Base-by-base conservation (phyloP, 164 flowering plant species). In the Kingdonia uniflora region DNA sequence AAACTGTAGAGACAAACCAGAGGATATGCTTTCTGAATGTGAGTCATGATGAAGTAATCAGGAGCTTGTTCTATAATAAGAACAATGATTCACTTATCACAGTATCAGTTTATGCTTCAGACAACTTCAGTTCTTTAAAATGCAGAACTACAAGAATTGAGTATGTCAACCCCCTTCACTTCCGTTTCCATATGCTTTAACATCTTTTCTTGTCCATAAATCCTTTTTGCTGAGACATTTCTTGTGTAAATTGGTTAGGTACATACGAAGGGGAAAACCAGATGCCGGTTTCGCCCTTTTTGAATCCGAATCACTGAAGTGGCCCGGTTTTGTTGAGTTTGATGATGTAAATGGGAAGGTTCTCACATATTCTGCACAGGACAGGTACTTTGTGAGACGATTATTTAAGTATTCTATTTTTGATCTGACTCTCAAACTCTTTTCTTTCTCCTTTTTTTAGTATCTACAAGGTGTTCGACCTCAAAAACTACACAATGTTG, bases 31-130 rank as follows among this genome's bases (percentile, higher is more conserved):
- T 84, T 61, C 60, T 94, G 67, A 94, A 94, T 73, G 84, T 89
- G 58, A 82, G 81, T 64, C 82, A 81, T 19, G 96, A 89, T 62
- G 99, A 94, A 76, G 99, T 89, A 8, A 94, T 94, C 47, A 65
- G 99, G 52, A 94, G 97, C 74, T 76, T 94, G 72, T 94, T 94
- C 55, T 94, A 87, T 65, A 89, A 94, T 57, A 94, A 94, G 65
- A 94, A 89, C 68, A 94, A 94, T 59, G 97, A 94, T 57, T 94
- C 97, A 8, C 88, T 89, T 44, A 94, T 94, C 70, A 94, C 99
- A 26, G 97, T 94, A 71, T 94, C 99, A 42, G 99, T 94, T 49
- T 94, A 94, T 79, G 99, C 97, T 52, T 94, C 99, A 24, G 99
- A 94, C 71, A 89, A 80, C 63, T 94, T 86, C 81, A 94, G 99